Conservation (phyloP, 2,329 filamentous ascomycete genomes). For the Thelonectria discophora region DNA sequence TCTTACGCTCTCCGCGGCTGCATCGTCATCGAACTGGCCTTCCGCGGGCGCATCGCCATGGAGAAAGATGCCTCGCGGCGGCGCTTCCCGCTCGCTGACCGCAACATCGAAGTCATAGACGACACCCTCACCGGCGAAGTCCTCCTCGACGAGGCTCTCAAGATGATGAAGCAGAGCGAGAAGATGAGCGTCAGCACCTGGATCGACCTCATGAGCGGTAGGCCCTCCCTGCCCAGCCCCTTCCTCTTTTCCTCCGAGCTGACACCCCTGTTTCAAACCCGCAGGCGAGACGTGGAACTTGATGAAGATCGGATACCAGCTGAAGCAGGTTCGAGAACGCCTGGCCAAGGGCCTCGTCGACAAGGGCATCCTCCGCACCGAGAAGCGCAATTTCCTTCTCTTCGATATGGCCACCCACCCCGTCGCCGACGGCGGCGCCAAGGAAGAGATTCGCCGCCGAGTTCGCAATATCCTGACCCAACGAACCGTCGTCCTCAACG, state of each 20-base stretch:
- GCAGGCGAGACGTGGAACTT: constrained; percentile 99
- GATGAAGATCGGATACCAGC: constrained; percentile 99
- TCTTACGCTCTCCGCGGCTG: constrained; percentile 97
- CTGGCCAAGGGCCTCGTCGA: constrained; percentile 97
- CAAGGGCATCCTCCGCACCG: constrained; percentile 97
- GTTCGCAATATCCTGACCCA: constrained; percentile 93
- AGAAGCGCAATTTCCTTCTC: constrained; percentile 98
- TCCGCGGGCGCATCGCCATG: constrained; percentile 97
- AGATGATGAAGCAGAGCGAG: constrained; percentile 99
- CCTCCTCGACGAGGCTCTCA: constrained; percentile 94
- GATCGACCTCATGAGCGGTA: constrained; percentile 99
- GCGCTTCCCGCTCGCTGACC: constrained; percentile 91
- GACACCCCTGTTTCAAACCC: constrained; percentile 33
- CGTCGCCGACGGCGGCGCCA: constrained; percentile 93
- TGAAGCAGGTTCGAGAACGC: constrained; percentile 98
- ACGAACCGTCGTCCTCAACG: constrained; percentile 88
- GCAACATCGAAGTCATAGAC: constrained; percentile 96
- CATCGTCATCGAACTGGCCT: constrained; percentile 97
- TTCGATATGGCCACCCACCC: constrained; percentile 99
- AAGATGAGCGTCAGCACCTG: constrained; percentile 99
- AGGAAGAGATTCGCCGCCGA: constrained; percentile 94
- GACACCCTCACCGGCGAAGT: constrained; percentile 97
- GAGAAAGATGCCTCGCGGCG: constrained; percentile 93
- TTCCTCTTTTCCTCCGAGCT: constrained; percentile 24
- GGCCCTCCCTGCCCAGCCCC: constrained; percentile 26